These are phyloP conservation scores for Daedaleopsis nitida DNA, from an alignment of 768 basidiomycete species.

Conservation along the genomic window DNA sequence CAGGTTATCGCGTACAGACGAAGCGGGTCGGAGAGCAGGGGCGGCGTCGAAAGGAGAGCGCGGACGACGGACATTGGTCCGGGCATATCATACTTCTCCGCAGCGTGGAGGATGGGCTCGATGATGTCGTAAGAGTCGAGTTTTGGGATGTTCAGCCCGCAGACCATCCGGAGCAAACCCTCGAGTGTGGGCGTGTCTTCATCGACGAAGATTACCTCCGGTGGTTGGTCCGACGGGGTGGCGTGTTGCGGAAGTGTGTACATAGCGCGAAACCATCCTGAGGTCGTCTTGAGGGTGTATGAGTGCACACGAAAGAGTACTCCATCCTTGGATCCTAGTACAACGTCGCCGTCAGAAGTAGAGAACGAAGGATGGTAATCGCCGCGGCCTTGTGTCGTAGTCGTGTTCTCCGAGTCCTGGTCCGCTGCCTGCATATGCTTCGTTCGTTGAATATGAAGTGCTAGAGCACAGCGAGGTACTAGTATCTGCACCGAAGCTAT, in stretches of 20 bases:
- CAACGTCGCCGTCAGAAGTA: slow-evolving; percentile 55
- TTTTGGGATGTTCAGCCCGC: slow-evolving; percentile 53
- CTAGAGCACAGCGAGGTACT: too few species aligned
- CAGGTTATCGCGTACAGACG: slow-evolving; percentile 35
- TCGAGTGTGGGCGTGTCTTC: slow-evolving; percentile 60
- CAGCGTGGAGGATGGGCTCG: slow-evolving; percentile 59
- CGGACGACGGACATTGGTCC: slow-evolving; percentile 63
- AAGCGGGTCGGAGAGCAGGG: slow-evolving; percentile 39
- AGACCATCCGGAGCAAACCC: slow-evolving; percentile 59
- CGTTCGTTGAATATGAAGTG: too few species aligned
- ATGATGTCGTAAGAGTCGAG: slow-evolving; percentile 54
- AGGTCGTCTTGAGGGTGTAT: slow-evolving; percentile 61
- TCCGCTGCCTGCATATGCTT: slow-evolving; percentile 2
- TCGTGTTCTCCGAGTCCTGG: not conserved
- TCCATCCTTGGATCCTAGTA: slow-evolving; percentile 54
- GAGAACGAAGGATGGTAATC: slow-evolving; percentile 50
- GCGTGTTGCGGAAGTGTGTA: slow-evolving; percentile 54
- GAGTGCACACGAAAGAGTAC: slow-evolving; percentile 60
- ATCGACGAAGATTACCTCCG: slow-evolving; percentile 52
- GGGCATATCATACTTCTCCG: slow-evolving; percentile 73
- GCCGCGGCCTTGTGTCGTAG: not conserved
- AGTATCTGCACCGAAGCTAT: too few species aligned
- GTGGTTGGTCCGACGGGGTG: slow-evolving; percentile 3
- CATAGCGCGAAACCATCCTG: slow-evolving; percentile 65
- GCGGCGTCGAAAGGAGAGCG: slow-evolving; percentile 54